A percentile compares a stretch with the other conserved stretches of the same genome.
These are phyloP conservation scores for Carnegiea gigantea DNA, from an alignment of 179 eudicot species.

Conservation along the genomic window DNA sequence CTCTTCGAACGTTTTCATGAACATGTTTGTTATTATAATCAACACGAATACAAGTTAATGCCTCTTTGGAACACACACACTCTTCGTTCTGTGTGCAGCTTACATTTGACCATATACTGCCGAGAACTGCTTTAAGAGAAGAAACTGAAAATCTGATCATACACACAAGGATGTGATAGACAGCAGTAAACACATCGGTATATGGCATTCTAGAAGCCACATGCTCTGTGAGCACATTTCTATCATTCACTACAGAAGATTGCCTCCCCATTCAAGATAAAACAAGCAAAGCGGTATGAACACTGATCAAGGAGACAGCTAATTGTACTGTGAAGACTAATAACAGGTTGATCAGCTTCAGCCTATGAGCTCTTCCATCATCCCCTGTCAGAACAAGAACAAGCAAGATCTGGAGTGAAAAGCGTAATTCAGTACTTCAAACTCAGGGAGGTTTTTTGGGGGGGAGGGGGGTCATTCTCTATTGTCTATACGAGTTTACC, in stretches of 20 bases:
- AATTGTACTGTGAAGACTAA: neutral
- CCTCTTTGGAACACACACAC: neutral
- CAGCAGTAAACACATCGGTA: neutral
- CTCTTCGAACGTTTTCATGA: too few relatives aligned
- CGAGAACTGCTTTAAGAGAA: neutral
- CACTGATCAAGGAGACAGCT: neutral
- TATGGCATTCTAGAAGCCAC: neutral
- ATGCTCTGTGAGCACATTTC: neutral
- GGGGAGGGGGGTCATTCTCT: too few relatives aligned
- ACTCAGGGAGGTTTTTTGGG: neutral
- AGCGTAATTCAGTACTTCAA: neutral
- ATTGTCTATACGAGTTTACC: constrained; percentile 30
- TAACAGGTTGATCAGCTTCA: constrained; percentile 26
- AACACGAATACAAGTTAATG: constrained; percentile 9
- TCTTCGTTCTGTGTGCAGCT: neutral
- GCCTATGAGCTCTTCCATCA: constrained; percentile 87
- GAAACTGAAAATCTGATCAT: neutral
- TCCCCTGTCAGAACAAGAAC: constrained; percentile 46
- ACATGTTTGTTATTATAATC: too few relatives aligned
- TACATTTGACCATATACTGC: neutral
- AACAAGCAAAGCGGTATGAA: neutral
- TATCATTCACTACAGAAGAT: neutral
- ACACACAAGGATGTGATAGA: neutral
- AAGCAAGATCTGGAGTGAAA: neutral
- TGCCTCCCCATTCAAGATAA: neutral